Conservation (phyloP, 2,329 filamentous ascomycete genomes). For the Fusarium sp. region DNA sequence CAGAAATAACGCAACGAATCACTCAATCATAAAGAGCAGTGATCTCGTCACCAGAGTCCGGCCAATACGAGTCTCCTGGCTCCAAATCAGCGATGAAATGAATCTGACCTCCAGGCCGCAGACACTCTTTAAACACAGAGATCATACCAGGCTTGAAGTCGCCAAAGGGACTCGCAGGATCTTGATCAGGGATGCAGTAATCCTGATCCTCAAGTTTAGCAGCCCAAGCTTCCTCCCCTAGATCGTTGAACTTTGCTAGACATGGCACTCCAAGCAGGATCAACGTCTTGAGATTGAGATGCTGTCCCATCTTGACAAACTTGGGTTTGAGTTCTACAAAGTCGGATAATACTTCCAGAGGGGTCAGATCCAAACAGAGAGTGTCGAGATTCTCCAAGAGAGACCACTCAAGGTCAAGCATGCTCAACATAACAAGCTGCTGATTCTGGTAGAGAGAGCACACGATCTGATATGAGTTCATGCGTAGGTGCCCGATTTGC, state of each 20-base stretch:
- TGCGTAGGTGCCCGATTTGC: too few relatives aligned
- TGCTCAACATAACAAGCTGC: not conserved
- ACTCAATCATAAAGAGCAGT: not conserved
- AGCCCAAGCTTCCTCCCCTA: not conserved
- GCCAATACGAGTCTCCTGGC: not conserved
- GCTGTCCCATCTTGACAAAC: not conserved
- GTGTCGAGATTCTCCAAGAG: not conserved
- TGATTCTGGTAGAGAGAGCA: not conserved
- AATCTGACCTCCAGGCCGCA: slow-evolving; percentile 6
- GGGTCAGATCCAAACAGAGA: not conserved
- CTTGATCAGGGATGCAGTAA: too few relatives aligned
- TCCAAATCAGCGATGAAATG: not conserved
- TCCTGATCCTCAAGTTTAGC: not conserved
- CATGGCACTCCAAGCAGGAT: not conserved
- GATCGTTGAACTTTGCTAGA: not conserved
- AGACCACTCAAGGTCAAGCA: not conserved
- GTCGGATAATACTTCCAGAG: too few relatives aligned
- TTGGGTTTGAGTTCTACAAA: not conserved
- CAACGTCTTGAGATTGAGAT: not conserved
- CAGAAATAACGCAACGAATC: not conserved
- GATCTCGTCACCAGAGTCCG: not conserved
- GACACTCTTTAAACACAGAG: not conserved
- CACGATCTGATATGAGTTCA: too few relatives aligned
- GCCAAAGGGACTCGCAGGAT: not conserved
- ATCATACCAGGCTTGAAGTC: not conserved